Base-by-base conservation (phyloP, 257 asterid genomes). In the Petunia secreta region DNA sequence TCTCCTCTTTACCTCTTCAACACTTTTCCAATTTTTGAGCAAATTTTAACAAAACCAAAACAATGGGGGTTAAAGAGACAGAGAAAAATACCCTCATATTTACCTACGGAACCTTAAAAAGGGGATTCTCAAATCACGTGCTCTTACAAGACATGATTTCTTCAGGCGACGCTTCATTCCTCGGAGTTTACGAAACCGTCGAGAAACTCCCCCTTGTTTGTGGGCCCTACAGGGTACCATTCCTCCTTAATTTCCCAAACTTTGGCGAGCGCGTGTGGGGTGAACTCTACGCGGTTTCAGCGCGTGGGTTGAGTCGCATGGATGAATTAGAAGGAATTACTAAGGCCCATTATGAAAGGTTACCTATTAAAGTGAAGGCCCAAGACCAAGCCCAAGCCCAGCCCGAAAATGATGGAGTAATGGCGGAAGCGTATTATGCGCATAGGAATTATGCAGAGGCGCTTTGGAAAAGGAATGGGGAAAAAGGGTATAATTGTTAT, bases 61-160 rank as follows among this genome's bases (percentile, higher is more conserved):
- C 62, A 50, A 73, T 73, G 77, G 77, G 40, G 60, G 36, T 40
- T 68, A 57, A 68, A 68, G 41, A 53, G 53, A n/a, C 44, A 71
- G 62, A 73, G 6, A 73, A 73, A 73, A 37, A n/a, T 6, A 79
- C 87, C 50, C 84, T 87, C 3, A 80, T 93, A 1, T 91, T 93
- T 92, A 89, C 97, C 57, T 93, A 93, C 89, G 98, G 97, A 84
- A 93, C 98, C 10, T 89, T 93, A 0, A 93, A 93, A 85, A 89
- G 77, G 43, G 97, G 97, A 38, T 93, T 93, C 89, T 88, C 98
- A 80, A 93, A 93, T 69, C 98, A 93, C 90, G 11, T 5, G 67
- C 93, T 93, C 84, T 79, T 93, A 40, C 85, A 86, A 37, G 93
- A 87, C 62, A 66, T 90, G 82, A 91, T 93, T 34, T 66, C 89